These are phyloP conservation scores for Paradendryphiella salina DNA, from an alignment of 2,329 filamentous ascomycete species.

Conservation along the genomic window DNA sequence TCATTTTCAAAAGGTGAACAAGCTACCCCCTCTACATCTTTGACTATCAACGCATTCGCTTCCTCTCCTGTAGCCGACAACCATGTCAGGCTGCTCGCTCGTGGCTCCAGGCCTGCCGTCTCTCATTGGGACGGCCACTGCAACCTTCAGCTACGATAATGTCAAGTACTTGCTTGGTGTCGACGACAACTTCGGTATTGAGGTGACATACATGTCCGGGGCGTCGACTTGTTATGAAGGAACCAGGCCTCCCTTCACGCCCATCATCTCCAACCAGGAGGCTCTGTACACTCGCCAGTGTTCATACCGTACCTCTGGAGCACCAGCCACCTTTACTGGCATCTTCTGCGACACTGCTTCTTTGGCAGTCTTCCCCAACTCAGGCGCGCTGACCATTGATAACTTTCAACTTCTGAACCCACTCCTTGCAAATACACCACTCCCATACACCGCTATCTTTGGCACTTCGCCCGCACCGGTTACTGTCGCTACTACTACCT, in stretches of 20 bases:
- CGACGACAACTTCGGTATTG: conserved; percentile 15
- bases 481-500: conserved; percentile 3
- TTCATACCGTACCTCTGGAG: conserved; percentile 1
- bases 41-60: background rate
- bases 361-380: conserved; percentile 7
- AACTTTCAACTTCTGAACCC: background rate
- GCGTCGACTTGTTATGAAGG: conserved; percentile 14
- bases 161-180: background rate
- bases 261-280: conserved; percentile 12
- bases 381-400: conserved; percentile 13
- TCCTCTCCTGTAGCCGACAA: background rate
- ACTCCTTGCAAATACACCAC: background rate
- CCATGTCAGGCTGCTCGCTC: conserved; percentile 20
- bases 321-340: conserved; percentile 2
- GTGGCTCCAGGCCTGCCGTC: conserved; percentile 12
- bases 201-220: conserved; percentile 18
- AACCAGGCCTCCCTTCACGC: conserved; percentile 14
- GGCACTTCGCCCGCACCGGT: conserved; percentile 3
- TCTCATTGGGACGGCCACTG: conserved; percentile 6
- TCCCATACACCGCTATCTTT: conserved; percentile 9
- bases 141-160: conserved; percentile 18
- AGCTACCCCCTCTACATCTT: background rate
- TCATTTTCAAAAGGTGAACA: background rate
- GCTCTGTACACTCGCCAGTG: conserved; percentile 11
- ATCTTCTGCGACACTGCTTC: conserved; percentile 6